Evolutionary conservation across 768 basidiomycete species (phyloP), one percentile per base, ranked within the genome.

Genomic region (Exsudoporus frostii): DNA sequence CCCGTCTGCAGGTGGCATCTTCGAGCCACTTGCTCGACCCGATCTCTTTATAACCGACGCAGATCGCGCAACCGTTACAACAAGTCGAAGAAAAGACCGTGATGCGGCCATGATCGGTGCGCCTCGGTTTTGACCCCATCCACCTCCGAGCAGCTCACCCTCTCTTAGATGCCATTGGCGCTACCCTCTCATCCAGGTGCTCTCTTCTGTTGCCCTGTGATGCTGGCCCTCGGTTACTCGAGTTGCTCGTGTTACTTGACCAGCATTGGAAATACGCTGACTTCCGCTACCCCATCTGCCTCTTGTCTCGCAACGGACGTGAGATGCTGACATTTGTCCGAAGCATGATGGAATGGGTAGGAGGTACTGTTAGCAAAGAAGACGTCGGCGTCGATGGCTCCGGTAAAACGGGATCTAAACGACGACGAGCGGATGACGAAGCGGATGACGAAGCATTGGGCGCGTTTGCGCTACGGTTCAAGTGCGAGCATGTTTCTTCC

Each of bases 321-420:
- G 96, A 99, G 71, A 96, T 97, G 88, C 71, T 97, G 33, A 88
- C 90, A 1, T 92, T 94, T 64, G 91, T 97, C 25, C 76, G 94
- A 53, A 95, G 91, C 76, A 88, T 98, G 90, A 96, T 97, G 83
- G 97, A 98, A 67, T 98, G 95, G 93, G 83, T 99, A 57, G 97
- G 97, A 10, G 96, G 97, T 1, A 93, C 91, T 14, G 85, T 97
- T 48, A 91, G 86, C 61, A 92, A 92, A 64, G 92, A 94, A 62
- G 93, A 96, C 56, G 88, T 91, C 1, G 88, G 91, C 3, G 91
- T 90, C 66, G 88, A 90, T 29, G 83, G 80, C 7, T 77, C 76
- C 25, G 76, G 79, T 30, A 77, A 78, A 42, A 77, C 77, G 19
- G 76, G 79, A 36, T 77, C 80, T 38, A 74, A 76, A 48, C 74